Conservation (phyloP, 1,284 basidiomycete genomes). For the Naganishia albida region DNA sequence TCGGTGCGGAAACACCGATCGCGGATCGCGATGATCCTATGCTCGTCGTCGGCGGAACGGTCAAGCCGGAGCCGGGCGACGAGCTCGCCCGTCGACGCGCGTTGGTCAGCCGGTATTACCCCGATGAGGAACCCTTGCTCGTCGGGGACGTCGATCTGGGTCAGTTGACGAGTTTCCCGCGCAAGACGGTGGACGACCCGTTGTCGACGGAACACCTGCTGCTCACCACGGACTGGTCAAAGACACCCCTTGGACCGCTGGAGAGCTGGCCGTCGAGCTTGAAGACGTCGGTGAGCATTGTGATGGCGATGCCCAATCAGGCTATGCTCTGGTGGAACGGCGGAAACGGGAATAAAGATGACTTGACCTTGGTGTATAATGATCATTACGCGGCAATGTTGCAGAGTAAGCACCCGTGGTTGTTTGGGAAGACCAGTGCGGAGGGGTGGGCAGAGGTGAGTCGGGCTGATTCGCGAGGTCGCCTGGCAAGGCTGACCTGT, state of each 20-base stretch:
- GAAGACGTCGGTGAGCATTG: conserved; percentile 41
- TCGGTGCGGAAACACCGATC: conserved; percentile 1
- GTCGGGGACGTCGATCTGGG: conserved; percentile 27
- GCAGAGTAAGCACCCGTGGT: conserved; percentile 45
- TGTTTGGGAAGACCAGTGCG: conserved; percentile 49
- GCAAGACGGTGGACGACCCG: conserved; percentile 16
- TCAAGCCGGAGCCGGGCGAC: neutral
- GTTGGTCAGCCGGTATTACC: conserved; percentile 10
- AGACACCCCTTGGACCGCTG: conserved; percentile 45
- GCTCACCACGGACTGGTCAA: conserved; percentile 46
- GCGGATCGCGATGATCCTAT: conserved; percentile 19
- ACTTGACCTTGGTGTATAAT: conserved; percentile 51
- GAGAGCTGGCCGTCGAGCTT: conserved; percentile 46
- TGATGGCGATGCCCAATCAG: conserved; percentile 47
- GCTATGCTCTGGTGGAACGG: conserved; percentile 51
- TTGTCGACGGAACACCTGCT: conserved; percentile 41
- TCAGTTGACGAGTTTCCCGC: conserved; percentile 22
- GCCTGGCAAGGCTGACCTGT: neutral
- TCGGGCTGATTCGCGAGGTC: neutral
- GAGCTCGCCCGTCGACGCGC: neutral
- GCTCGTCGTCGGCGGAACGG: neutral
- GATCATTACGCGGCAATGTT: conserved; percentile 42
- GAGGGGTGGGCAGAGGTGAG: conserved; percentile 44
- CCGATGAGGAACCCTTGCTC: conserved; percentile 26
- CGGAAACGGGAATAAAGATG: conserved; percentile 29